These are phyloP conservation scores for Boletus subcaerulescens DNA, from an alignment of 768 basidiomycete species.

Conservation along the genomic window DNA sequence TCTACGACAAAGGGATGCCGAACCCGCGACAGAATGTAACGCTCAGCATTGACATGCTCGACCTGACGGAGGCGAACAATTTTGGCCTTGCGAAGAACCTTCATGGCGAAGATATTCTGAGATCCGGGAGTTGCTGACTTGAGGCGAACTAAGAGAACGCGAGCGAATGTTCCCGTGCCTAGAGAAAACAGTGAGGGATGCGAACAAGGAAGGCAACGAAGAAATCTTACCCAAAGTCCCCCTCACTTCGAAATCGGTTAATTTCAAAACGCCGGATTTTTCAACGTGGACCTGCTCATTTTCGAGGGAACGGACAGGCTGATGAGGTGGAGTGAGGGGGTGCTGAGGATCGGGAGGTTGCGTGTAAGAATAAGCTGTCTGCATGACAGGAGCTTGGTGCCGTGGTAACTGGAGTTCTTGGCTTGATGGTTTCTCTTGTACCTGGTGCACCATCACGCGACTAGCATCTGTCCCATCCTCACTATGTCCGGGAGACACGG, in stretches of 20 bases:
- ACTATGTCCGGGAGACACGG: conserved; percentile 58
- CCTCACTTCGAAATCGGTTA: conserved; percentile 80
- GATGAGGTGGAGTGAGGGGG: conserved; percentile 28
- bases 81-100: conserved; percentile 82
- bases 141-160: conserved; percentile 87
- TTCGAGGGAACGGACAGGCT: conserved; percentile 57
- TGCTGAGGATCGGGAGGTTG: conserved; percentile 1
- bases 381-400: conserved; percentile 1
- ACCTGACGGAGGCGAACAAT: conserved; percentile 91
- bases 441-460: conserved; percentile 10
- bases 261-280: conserved; percentile 50
- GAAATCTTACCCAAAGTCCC: conserved; percentile 63
- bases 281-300: conserved; percentile 67
- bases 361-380: conserved; percentile 12
- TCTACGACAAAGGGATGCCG: conserved; percentile 97
- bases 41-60: conserved; percentile 96
- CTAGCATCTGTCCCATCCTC: conserved; percentile 33
- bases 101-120: conserved; percentile 74
- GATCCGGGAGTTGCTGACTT: conserved; percentile 45
- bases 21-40: conserved; percentile 87
- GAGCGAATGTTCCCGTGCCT: conserved; percentile 97
- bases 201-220: background rate
- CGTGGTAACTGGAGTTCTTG: conserved; percentile 9
- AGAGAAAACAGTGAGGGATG: conserved; percentile 3
- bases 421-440: conserved; percentile 10